phyloP scores from a whole-genome alignment of 495 filamentous ascomycete species.

The Entonaema liquescens region DNA sequence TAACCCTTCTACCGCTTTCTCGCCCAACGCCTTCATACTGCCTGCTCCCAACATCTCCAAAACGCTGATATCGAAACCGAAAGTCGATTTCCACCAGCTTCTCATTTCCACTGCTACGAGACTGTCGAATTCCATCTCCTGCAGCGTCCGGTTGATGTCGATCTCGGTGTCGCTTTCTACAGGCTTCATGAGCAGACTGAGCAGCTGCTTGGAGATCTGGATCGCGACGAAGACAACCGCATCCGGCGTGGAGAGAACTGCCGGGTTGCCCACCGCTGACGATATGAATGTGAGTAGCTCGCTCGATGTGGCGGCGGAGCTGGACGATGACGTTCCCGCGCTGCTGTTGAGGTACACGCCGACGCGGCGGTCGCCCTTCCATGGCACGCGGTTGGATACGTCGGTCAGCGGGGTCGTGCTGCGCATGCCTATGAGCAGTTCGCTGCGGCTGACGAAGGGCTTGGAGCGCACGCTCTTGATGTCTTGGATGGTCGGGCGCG shows the following conservation, averaged over 20 bases:
- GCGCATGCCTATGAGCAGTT: neutral
- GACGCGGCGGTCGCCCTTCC: neutral
- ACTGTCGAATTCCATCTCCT: constrained; percentile 54
- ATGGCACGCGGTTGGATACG: neutral
- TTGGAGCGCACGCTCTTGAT: neutral
- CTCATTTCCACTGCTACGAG: constrained; percentile 60
- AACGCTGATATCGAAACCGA: constrained; percentile 45
- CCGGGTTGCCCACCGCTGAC: neutral
- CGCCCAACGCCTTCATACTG: neutral
- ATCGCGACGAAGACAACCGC: neutral
- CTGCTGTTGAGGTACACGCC: neutral
- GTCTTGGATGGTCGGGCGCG: neutral
- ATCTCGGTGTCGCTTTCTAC: constrained; percentile 48
- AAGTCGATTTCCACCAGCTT: constrained; percentile 53
- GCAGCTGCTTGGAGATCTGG: constrained; percentile 33
- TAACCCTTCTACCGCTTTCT: neutral
- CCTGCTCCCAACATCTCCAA: neutral
- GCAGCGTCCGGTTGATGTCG: constrained; percentile 46
- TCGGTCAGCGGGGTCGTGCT: neutral
- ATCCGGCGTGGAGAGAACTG: neutral
- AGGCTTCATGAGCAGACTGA: constrained; percentile 50
- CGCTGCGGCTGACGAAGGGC: neutral
- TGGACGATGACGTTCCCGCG: neutral
- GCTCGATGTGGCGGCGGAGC: neutral
- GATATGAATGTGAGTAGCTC: neutral